Evolutionary conservation across 1,284 basidiomycete species (phyloP).

Genomic region (Austroboletus novae-zelandiae): DNA sequence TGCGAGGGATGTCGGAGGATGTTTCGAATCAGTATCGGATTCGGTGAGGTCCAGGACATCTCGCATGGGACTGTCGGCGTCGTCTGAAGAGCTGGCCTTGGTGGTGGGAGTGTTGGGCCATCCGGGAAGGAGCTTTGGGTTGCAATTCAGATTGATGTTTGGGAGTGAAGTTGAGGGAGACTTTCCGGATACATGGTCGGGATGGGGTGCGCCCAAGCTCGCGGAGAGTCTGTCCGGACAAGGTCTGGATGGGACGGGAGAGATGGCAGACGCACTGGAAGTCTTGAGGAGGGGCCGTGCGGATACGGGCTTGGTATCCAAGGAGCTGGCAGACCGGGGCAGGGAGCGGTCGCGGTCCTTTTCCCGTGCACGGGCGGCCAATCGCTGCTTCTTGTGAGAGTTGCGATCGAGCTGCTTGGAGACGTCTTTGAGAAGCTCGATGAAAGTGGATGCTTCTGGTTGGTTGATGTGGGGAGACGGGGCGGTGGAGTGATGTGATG

Average conservation of each 20-base stretch:
- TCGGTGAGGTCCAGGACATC: constrained; percentile 20
- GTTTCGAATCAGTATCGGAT: constrained; percentile 18
- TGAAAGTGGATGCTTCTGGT: constrained; percentile 21
- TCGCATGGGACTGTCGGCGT: constrained; percentile 16
- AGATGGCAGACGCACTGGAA: constrained; percentile 19
- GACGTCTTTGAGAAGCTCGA: constrained; percentile 24
- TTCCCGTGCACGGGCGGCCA: constrained; percentile 6
- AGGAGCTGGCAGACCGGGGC: background rate
- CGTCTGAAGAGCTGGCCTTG: background rate
- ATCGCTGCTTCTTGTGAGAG: constrained; percentile 23
- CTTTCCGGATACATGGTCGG: constrained; percentile 10
- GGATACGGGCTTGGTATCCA: background rate
- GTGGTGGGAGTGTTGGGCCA: background rate
- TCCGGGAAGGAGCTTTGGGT: constrained; percentile 4
- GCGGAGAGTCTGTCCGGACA: background rate
- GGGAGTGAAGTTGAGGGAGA: constrained; percentile 14
- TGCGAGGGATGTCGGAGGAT: background rate
- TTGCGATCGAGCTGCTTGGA: constrained; percentile 26
- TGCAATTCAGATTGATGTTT: constrained; percentile 14
- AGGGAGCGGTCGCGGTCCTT: constrained; percentile 5
- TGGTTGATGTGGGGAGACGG: constrained; percentile 14
- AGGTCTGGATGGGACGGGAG: background rate
- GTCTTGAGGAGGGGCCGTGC: constrained; percentile 20
- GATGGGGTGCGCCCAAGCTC: constrained; percentile 4
- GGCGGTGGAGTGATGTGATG: constrained; percentile 20